Evolutionary conservation across 352 stramenopile species (phyloP).

Genomic region (Phytophthora brassicae): DNA sequence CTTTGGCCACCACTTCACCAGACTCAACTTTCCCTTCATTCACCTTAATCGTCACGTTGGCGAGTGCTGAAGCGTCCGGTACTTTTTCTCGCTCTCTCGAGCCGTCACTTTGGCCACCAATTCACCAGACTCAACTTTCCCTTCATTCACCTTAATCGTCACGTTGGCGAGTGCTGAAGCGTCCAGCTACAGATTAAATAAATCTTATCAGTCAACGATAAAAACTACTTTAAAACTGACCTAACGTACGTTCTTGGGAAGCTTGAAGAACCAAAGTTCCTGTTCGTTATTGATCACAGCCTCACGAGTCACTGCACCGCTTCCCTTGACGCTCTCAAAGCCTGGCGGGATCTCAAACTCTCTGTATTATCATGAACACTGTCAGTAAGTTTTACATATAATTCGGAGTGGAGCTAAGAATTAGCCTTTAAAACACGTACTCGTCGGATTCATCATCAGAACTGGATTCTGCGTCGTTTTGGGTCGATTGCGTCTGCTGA

Average conservation of each 20-base stretch:
- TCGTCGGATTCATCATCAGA: conserved; percentile 59
- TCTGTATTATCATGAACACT: conserved; percentile 28
- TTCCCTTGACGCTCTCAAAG: conserved; percentile 68
- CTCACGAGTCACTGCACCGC: conserved; percentile 59
- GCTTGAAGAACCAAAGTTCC: conserved; percentile 88
- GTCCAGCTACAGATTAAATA: conserved; percentile 46
- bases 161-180: conserved; percentile 68
- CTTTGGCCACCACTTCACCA: conserved; percentile 44
- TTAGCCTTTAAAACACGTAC: conserved; percentile 26
- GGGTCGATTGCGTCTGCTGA: conserved; percentile 10
- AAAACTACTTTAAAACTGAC: neutral
- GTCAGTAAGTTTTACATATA: conserved; percentile 3
- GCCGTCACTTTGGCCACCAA: conserved; percentile 47
- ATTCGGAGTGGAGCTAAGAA: conserved; percentile 1
- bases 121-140: conserved; percentile 26
- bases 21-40: conserved; percentile 14
- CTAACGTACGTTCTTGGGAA: conserved; percentile 73
- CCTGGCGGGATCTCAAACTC: conserved; percentile 81
- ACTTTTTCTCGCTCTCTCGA: conserved; percentile 45
- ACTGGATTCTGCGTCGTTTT: conserved; percentile 37
- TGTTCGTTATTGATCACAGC: conserved; percentile 66
- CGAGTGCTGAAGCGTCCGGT: too few species aligned
- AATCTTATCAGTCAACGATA: conserved; percentile 9
- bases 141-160: conserved; percentile 58
- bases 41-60: conserved; percentile 73